Evolutionary conservation across 495 filamentous ascomycete species (phyloP).

Genomic region (Penicillium coprophilum): DNA sequence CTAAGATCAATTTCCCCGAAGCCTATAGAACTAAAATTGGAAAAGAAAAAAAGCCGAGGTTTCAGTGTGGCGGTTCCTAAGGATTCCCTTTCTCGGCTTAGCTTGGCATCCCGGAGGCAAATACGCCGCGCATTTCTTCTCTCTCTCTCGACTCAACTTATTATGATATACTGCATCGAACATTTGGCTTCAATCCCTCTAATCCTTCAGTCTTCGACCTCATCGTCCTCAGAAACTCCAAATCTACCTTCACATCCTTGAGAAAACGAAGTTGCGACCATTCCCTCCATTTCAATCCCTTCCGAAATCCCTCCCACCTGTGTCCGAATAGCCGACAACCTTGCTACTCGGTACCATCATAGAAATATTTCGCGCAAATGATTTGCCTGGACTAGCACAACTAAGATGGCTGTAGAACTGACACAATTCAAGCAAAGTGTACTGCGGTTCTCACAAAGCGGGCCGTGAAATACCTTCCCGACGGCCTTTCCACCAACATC

Average conservation of each 20-base stretch:
- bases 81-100: constrained; percentile 12
- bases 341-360: neutral
- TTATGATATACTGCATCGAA: neutral
- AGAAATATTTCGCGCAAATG: constrained; percentile 15
- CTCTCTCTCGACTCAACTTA: neutral
- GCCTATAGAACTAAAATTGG: neutral
- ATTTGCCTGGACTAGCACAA: neutral
- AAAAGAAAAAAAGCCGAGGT: neutral
- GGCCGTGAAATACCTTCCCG: constrained; percentile 1
- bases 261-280: constrained; percentile 11
- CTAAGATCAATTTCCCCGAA: neutral
- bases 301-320: neutral
- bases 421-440: constrained; percentile 9
- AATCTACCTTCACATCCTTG: constrained; percentile 17
- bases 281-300: neutral
- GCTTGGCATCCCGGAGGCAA: constrained; percentile 5
- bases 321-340: neutral
- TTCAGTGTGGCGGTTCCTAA: constrained; percentile 9
- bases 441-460: constrained; percentile 10
- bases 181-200: neutral
- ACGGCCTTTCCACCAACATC: neutral
- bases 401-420: constrained; percentile 20
- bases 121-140: neutral
- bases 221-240: constrained; percentile 2
- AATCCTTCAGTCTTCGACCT: neutral